Percentiles rank a stretch among this genome's conserved stretches.
These are phyloP conservation scores for Lichtheimia hyalospora DNA, from an alignment of 371 early-diverging fungal genomes.

Conservation along the genomic window DNA sequence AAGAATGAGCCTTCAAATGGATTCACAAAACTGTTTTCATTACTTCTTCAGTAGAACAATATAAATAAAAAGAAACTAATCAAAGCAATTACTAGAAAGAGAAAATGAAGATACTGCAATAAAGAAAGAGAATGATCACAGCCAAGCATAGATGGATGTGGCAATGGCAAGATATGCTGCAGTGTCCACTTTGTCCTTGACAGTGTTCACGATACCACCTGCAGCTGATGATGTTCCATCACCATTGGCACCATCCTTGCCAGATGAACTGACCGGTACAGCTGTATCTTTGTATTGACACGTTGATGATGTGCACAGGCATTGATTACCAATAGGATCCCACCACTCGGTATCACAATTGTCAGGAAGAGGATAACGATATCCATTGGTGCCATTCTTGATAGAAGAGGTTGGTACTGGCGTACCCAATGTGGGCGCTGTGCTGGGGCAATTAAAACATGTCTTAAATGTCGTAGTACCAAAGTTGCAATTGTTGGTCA, in stretches of 20 bases:
- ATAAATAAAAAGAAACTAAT: neutral
- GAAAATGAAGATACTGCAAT: neutral
- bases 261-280: constrained; percentile 18
- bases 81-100: neutral
- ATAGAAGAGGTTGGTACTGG: constrained; percentile 51
- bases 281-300: constrained; percentile 52
- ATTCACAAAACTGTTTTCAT: too few species aligned
- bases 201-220: neutral
- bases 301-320: constrained; percentile 47
- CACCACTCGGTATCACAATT: constrained; percentile 73
- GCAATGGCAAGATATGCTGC: constrained; percentile 4
- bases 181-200: neutral
- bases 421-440: constrained; percentile 47
- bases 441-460: constrained; percentile 66
- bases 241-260: neutral
- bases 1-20: too few species aligned
- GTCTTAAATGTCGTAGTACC: constrained; percentile 54
- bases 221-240: neutral
- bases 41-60: neutral
- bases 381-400: constrained; percentile 45
- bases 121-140: neutral
- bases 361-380: constrained; percentile 53
- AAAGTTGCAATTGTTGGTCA: constrained; percentile 55
- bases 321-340: constrained; percentile 64
- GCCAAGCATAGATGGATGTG: constrained; percentile 11